Conservation (phyloP, 768 basidiomycete species). For the Termitomyces titanicus region DNA sequence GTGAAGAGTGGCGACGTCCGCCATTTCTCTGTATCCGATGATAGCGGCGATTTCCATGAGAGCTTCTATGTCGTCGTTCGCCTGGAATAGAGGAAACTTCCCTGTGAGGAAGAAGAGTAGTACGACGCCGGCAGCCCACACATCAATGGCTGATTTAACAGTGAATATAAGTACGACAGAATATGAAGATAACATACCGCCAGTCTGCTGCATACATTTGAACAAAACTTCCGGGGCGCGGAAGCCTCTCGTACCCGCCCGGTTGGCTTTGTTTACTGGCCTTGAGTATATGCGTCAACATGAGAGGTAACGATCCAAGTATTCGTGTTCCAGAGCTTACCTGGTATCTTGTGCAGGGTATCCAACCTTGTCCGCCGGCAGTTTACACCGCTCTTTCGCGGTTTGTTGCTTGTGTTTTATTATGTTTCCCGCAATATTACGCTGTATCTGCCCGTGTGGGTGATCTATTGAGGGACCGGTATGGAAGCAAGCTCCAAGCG, state of each 20-base stretch:
- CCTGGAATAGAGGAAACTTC: constrained; percentile 94
- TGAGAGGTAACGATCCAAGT: neutral
- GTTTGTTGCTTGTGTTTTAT: constrained; percentile 60
- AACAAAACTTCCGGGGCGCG: constrained; percentile 94
- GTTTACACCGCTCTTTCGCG: constrained; percentile 48
- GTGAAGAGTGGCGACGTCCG: constrained; percentile 82
- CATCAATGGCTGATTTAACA: constrained; percentile 73
- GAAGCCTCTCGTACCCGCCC: constrained; percentile 96
- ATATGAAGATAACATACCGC: constrained; percentile 51
- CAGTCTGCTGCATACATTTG: constrained; percentile 91
- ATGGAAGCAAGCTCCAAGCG: constrained; percentile 71
- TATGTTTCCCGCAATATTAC: constrained; percentile 39
- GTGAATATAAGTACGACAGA: constrained; percentile 1
- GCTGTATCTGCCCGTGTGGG: constrained; percentile 65
- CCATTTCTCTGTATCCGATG: constrained; percentile 80
- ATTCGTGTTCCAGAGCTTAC: constrained; percentile 30
- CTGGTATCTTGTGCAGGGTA: constrained; percentile 73
- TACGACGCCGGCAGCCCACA: constrained; percentile 95
- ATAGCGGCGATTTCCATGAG: constrained; percentile 92
- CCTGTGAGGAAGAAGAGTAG: constrained; percentile 87
- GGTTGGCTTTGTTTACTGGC: constrained; percentile 86
- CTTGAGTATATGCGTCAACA: constrained; percentile 29
- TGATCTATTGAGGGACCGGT: constrained; percentile 53
- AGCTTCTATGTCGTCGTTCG: constrained; percentile 91
- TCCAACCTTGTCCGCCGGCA: constrained; percentile 68